These are phyloP conservation scores for Penicillium sp. DNA, from an alignment of 2,329 filamentous ascomycete species.

Conservation along the genomic window DNA sequence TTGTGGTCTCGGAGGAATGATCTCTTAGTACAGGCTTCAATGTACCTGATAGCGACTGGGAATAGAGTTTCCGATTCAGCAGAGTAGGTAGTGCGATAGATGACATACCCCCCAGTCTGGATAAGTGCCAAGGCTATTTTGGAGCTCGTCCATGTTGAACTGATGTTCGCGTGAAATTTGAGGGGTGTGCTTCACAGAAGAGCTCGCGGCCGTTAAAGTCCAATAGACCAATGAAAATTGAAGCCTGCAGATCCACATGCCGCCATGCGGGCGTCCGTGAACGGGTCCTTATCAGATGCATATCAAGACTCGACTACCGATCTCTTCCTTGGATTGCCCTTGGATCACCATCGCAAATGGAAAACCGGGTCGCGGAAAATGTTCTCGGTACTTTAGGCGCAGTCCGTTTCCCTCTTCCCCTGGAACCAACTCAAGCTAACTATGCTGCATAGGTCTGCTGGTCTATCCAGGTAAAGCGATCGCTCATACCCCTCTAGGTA, in stretches of 20 bases:
- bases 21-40: conserved; percentile 14
- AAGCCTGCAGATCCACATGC: background rate
- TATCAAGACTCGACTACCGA: too few relatives aligned
- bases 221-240: background rate
- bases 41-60: conserved; percentile 8
- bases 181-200: background rate
- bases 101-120: conserved; percentile 17
- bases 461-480: conserved; percentile 56
- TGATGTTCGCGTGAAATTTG: background rate
- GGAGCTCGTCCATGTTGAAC: conserved; percentile 8
- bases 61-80: conserved; percentile 12
- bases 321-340: background rate
- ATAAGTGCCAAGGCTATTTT: conserved; percentile 1
- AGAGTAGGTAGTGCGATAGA: conserved; percentile 18
- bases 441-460: conserved; percentile 51
- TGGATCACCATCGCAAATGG: conserved; percentile 13
- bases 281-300: background rate
- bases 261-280: background rate
- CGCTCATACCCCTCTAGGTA: background rate
- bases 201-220: background rate
- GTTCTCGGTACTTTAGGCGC: conserved; percentile 32
- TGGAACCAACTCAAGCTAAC: conserved; percentile 1
- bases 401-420: conserved; percentile 12
- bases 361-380: conserved; percentile 30
- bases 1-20: conserved; percentile 1